A percentile compares a stretch with the other conserved stretches of the same genome.
These are phyloP conservation scores for Ettlia oleoabundans DNA, from an alignment of 139 green algal species.

Conservation along the genomic window DNA sequence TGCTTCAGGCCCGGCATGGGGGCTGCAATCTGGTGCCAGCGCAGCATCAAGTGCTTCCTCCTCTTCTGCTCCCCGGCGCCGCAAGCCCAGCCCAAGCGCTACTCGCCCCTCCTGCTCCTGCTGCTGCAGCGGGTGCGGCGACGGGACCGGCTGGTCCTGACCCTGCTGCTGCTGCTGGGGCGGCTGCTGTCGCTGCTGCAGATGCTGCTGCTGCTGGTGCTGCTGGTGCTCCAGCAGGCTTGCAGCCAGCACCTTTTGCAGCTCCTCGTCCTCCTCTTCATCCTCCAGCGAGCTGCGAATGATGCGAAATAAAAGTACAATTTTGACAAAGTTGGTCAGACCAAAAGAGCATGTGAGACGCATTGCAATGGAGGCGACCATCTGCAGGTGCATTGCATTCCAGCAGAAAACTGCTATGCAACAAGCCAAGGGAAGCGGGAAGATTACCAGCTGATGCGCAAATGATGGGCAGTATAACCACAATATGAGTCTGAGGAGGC, in stretches of 20 bases:
- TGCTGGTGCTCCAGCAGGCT: conserved; percentile 19
- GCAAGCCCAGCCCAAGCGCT: not conserved
- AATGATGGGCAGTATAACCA: too few relatives aligned
- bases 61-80: not conserved
- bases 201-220: not conserved
- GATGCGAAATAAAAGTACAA: too few relatives aligned
- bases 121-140: not conserved
- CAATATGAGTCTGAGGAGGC: too few relatives aligned
- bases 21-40: not conserved
- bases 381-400: too few relatives aligned
- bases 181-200: not conserved
- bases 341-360: too few relatives aligned
- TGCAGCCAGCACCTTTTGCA: conserved; percentile 11
- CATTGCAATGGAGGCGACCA: too few relatives aligned
- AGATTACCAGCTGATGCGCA: too few relatives aligned
- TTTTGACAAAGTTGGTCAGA: too few relatives aligned
- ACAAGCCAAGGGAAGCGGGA: too few relatives aligned
- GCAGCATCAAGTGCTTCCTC: not conserved
- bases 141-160: too few relatives aligned
- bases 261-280: conserved; percentile 10
- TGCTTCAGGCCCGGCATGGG: not conserved
- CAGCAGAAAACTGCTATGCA: too few relatives aligned
- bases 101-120: not conserved
- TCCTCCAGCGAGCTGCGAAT: not conserved
- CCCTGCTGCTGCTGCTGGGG: not conserved